Conservation (phyloP, 305 asterid genomes). For the Fraxinus nigra region DNA sequence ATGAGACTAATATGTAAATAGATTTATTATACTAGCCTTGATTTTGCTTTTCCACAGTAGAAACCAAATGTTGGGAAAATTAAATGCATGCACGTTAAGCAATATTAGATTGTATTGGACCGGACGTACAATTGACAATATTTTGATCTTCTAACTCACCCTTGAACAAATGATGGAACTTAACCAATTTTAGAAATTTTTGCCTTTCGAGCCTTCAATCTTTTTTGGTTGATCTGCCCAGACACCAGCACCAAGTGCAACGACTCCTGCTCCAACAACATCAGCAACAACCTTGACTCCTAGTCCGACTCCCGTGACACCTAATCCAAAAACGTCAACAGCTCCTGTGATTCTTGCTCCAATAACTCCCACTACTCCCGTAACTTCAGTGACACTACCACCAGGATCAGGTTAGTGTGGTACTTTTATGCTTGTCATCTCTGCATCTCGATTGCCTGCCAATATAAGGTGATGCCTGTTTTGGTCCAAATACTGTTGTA, state of each 20-base stretch:
- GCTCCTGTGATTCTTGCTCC: neutral
- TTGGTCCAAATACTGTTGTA: conserved; percentile 58
- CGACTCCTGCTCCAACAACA: conserved; percentile 20
- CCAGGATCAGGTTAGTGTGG: conserved; percentile 46
- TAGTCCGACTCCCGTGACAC: neutral
- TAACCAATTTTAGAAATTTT: neutral
- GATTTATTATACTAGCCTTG: neutral
- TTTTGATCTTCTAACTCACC: neutral
- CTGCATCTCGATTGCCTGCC: conserved; percentile 34
- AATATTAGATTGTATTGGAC: neutral
- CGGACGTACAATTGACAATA: neutral
- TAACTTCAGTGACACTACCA: conserved; percentile 31
- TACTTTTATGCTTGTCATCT: conserved; percentile 63
- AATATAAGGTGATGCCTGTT: conserved; percentile 78
- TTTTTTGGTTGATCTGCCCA: conserved; percentile 20
- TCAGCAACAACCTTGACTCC: conserved; percentile 25
- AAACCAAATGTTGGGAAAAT: neutral
- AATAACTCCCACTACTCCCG: conserved; percentile 29
- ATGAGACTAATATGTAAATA: neutral
- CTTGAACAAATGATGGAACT: neutral
- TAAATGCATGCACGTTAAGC: neutral
- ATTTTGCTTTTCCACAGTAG: neutral
- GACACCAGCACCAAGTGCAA: conserved; percentile 53
- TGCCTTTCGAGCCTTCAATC: neutral
- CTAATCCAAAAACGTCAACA: neutral